Base-by-base conservation (phyloP, 148 eudicot species). In the Rhododendron griersonianum region DNA sequence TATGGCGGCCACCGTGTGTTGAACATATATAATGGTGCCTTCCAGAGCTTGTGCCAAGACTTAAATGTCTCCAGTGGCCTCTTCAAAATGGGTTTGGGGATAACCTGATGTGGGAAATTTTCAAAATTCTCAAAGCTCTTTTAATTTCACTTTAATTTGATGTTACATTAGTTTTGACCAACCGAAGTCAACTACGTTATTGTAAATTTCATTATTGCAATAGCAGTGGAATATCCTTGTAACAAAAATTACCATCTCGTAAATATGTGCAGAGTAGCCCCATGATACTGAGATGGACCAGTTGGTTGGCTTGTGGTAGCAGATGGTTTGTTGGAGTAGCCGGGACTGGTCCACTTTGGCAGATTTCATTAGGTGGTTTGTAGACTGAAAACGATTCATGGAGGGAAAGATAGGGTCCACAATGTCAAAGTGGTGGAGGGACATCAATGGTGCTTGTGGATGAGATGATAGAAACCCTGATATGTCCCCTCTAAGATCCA, bases 311-410 rank as follows among this genome's bases (percentile, higher is more conserved):
- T 47, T 77, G 82, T 91, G 92, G 73, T 92, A 90, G 91, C 95
- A 92, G 73, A 94, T 87, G 14, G 93, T 94, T 87, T 94, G 94
- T 84, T 94, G 96, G 91, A 94, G 51, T 78, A 92, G 39, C 5
- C 94, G 90, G 19, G 90, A 84, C 39, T 91, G 91, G 75, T 94
- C 96, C 67, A 83, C 53, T 41, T 78, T 57, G 2, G 86, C 90
- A n/a, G 92, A 93, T 83, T 88, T 90, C 78, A 92, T 86, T 47
- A 94, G 92, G 86, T 89, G 94, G 33, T 48, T 80, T 6, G 90
- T 41, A 16, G 93, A 88, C 35, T 88, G 83, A 23, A 85, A 25
- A 47, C 74, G 90, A 61, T 89, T 76, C 93, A 88, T 92, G 41
- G 83, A 55, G 76, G 96, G 94, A 51, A 94, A 94, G 41, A 94